Base-by-base conservation (phyloP, 1,284 basidiomycete species). In the Xerocomus nothofagi region DNA sequence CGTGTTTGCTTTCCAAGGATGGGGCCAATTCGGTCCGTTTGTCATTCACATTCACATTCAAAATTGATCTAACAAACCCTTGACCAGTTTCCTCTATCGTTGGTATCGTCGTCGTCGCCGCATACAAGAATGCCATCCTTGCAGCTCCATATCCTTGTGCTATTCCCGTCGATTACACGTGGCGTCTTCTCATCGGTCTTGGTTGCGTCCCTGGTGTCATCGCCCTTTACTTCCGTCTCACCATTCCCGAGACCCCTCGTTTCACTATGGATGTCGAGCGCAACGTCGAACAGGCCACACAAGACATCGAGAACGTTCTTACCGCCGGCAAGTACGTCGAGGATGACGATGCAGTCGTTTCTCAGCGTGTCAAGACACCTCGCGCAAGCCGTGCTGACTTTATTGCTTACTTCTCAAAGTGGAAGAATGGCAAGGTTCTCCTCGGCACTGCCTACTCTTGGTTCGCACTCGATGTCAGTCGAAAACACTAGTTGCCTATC, bases 201-300 rank as follows among this genome's bases (percentile, higher is more conserved):
- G 77, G 78, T 24, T 74, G 77, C n/a, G 65, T 82, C 17, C 79
- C 81, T 3, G 78, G 71, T 17, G 70, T 70, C n/a, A 55, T 77
- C 23, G 79, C 79, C 2, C 72, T 81, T 21, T 81, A 79, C 57
- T 79, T 79, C 66, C 78, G 79, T 44, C 70, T 81, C 24, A 80
- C 77, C 3, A 76, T 82, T 29, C 78, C 79, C 9, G 81, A 82
- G 59, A 79, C 79, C 0, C 72, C 84, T 37, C 80, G 84, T 49
- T 88, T 82, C 72, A 86, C 82, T 31, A 81, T 86, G 78, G 85
- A 87, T 63, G 70, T 87, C 48, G 81, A 86, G 67, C 77, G 81
- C 50, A 81, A 86, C 64, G 71, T 85, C 46, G 73, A 77, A 49
- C 77, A 79, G 58, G 81, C 81, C 20, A 55, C 74, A n/a, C 68